phyloP scores from a whole-genome alignment of 192 early-diverging fungal species.

The Backusella sp. region DNA sequence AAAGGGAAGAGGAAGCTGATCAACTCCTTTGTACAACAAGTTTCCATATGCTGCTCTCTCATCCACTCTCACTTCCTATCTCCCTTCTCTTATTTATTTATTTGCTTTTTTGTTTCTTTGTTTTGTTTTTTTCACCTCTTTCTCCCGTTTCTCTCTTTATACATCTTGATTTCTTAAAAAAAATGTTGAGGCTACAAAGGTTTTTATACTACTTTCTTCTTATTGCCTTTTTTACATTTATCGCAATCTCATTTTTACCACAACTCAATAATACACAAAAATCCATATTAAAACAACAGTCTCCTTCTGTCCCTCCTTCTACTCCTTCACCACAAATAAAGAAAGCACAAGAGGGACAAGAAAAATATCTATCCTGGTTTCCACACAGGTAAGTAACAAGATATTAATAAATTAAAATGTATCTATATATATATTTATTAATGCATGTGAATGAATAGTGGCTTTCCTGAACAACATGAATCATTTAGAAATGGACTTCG shows the following conservation, averaged over 20 bases:
- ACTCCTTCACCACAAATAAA: not conserved
- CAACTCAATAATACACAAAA: constrained; percentile 6
- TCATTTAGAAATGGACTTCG: constrained; percentile 27
- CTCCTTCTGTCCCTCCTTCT: not conserved
- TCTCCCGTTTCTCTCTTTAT: not conserved
- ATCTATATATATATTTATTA: not conserved
- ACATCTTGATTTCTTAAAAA: no score
- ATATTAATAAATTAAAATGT: not conserved
- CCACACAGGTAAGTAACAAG: not conserved
- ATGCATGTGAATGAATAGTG: constrained; percentile 1
- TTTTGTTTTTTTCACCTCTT: not conserved
- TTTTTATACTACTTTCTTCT: not conserved
- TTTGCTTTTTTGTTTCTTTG: not conserved
- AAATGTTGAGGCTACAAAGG: not conserved
- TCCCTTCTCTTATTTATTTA: not conserved
- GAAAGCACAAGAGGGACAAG: not conserved
- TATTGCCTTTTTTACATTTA: constrained; percentile 1
- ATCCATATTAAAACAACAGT: not conserved
- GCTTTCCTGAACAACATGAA: constrained; percentile 24
- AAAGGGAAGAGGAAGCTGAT: not conserved
- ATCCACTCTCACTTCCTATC: not conserved
- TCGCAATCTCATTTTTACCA: constrained; percentile 1
- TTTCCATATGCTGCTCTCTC: not conserved
- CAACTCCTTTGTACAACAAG: not conserved
- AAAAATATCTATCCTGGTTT: constrained; percentile 17